Conservation (phyloP, 2,329 filamentous ascomycete genomes). For the Colletotrichum eremochloae region DNA sequence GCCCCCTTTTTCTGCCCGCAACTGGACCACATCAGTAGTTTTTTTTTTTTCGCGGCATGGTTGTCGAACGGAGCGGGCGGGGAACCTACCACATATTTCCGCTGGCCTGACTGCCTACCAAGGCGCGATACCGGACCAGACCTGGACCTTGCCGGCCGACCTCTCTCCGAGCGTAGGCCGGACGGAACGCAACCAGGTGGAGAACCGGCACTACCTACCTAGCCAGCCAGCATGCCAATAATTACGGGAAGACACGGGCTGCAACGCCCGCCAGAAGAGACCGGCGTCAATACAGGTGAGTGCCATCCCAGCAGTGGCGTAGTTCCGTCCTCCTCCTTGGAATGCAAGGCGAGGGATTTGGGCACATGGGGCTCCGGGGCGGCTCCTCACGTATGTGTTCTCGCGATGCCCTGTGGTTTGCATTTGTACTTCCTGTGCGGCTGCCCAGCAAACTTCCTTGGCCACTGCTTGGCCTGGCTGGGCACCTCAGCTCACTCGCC, state of each 20-base stretch:
- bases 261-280: neutral
- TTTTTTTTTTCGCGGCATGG: neutral
- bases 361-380: neutral
- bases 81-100: too few relatives aligned
- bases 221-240: neutral
- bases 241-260: neutral
- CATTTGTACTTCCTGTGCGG: neutral
- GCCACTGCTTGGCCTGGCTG: slow-evolving; percentile 26
- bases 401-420: neutral
- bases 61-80: neutral
- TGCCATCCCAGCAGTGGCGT: neutral
- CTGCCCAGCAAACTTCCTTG: slow-evolving; percentile 26
- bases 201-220: neutral
- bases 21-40: neutral
- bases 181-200: neutral
- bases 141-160: neutral
- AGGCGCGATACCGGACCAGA: neutral
- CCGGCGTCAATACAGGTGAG: neutral
- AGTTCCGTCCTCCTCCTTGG: neutral
- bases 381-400: neutral
- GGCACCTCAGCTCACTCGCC: slow-evolving; percentile 4
- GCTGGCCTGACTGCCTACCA: neutral
- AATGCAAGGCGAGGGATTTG: neutral
- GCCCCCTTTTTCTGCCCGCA: neutral
- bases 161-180: neutral